phyloP scores from a whole-genome alignment of 2,329 filamentous ascomycete species.

The Fusarium tupiense region DNA sequence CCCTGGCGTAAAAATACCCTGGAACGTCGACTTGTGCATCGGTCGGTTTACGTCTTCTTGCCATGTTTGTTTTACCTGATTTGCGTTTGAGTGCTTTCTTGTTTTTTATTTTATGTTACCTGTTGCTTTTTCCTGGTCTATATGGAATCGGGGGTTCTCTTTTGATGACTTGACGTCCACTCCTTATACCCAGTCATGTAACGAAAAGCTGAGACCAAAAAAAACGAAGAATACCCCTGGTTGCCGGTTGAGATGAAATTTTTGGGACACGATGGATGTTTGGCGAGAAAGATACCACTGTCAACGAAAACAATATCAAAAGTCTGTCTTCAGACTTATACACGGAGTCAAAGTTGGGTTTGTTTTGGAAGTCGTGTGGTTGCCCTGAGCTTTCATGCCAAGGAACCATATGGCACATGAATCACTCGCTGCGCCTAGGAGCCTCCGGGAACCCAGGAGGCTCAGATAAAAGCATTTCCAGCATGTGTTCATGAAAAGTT shows the following conservation, averaged over 20 bases:
- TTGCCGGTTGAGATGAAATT: constrained; percentile 39
- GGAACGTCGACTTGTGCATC: constrained; percentile 58
- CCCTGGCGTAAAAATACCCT: constrained; percentile 70
- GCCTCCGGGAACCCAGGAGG: background rate
- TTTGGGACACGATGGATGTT: constrained; percentile 39
- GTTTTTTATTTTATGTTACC: constrained; percentile 25
- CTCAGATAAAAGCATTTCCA: constrained; percentile 6
- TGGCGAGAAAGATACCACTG: constrained; percentile 43
- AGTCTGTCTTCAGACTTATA: constrained; percentile 33
- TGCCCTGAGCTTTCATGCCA: constrained; percentile 26
- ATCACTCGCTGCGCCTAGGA: constrained; percentile 18
- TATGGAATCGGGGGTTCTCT: constrained; percentile 41
- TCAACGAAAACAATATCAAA: constrained; percentile 38
- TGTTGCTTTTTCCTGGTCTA: constrained; percentile 39
- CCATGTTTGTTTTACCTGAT: constrained; percentile 42
- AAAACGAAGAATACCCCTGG: constrained; percentile 49
- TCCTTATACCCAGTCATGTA: constrained; percentile 50
- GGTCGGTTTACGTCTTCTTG: constrained; percentile 55
- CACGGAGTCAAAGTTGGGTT: constrained; percentile 39
- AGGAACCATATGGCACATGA: constrained; percentile 16
- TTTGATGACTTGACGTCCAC: constrained; percentile 49
- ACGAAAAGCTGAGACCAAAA: constrained; percentile 45
- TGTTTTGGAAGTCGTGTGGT: constrained; percentile 25
- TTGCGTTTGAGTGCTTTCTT: constrained; percentile 30
- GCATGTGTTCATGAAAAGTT: constrained; percentile 33